Percentiles rank a stretch among this genome's conserved stretches.
phyloP scores from a whole-genome alignment of 257 asterid species.

The Solanum piurae region DNA sequence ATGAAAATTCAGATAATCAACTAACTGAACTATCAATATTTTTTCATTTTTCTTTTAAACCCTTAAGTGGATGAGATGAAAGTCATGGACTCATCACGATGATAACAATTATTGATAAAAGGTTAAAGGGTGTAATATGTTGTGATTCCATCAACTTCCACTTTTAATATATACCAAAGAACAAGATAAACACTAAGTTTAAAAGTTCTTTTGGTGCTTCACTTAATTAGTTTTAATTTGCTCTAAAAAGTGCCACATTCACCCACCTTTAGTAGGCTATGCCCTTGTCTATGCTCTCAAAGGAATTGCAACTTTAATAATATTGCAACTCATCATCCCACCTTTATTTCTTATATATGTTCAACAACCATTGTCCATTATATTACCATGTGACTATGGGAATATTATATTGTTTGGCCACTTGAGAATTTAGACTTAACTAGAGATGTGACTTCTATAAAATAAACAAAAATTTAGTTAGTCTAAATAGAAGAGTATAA shows the following conservation, averaged over 20 bases:
- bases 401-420: background rate
- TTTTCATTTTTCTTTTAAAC: too few species aligned
- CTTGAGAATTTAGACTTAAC: background rate
- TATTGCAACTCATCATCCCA: background rate
- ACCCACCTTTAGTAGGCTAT: background rate
- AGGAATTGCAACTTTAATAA: background rate
- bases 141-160: background rate
- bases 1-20: too few species aligned
- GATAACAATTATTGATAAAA: background rate
- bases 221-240: background rate
- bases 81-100: background rate
- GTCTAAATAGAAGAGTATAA: background rate
- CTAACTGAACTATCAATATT: too few species aligned
- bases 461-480: background rate
- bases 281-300: background rate
- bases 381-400: background rate
- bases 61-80: background rate
- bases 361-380: background rate
- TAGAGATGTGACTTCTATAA: background rate
- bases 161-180: background rate
- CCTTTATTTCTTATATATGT: background rate
- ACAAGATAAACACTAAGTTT: background rate
- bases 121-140: background rate
- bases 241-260: background rate
- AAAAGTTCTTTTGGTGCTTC: background rate